These are phyloP conservation scores for Rhodotorula toruloides DNA, from an alignment of 768 basidiomycete species.

Conservation along the genomic window DNA sequence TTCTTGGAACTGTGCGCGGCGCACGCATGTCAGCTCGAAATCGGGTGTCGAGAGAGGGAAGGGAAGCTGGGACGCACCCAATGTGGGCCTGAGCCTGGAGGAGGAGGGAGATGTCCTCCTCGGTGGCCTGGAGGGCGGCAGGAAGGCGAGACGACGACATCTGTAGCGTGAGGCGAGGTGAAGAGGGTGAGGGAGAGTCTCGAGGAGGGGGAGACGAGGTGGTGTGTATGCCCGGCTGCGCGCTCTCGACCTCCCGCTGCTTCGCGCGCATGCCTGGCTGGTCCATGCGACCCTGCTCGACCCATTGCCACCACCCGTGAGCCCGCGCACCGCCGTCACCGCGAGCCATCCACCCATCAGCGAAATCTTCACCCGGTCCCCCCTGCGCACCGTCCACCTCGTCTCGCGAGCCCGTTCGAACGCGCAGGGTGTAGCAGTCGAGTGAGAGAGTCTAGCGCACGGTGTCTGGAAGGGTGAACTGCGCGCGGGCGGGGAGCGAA, in stretches of 20 bases:
- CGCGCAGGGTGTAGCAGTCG: not conserved
- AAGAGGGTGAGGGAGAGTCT: not conserved
- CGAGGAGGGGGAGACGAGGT: not conserved
- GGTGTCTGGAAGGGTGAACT: conserved; percentile 5
- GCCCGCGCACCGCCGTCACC: no score
- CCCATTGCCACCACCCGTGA: no score
- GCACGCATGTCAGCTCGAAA: not conserved
- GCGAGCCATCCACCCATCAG: no score
- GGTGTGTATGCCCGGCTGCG: no score
- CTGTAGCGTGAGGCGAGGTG: no score
- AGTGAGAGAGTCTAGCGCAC: not conserved
- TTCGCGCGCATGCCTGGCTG: no score
- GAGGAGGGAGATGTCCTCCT: conserved; percentile 94
- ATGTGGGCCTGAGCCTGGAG: conserved; percentile 94
- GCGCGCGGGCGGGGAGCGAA: not conserved
- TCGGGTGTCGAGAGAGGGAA: not conserved
- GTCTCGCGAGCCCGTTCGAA: no score
- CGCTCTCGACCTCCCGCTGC: no score
- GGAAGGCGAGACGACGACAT: conserved; percentile 63
- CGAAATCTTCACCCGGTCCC: no score
- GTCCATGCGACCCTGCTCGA: no score
- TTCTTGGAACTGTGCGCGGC: conserved; percentile 66
- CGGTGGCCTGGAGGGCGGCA: conserved; percentile 83
- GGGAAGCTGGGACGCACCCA: conserved; percentile 46
- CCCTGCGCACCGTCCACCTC: no score